Evolutionary conservation across 2,329 filamentous ascomycete species (phyloP), one percentile per base, ranked within the genome.

Genomic region (Colletotrichum orbiculare): DNA sequence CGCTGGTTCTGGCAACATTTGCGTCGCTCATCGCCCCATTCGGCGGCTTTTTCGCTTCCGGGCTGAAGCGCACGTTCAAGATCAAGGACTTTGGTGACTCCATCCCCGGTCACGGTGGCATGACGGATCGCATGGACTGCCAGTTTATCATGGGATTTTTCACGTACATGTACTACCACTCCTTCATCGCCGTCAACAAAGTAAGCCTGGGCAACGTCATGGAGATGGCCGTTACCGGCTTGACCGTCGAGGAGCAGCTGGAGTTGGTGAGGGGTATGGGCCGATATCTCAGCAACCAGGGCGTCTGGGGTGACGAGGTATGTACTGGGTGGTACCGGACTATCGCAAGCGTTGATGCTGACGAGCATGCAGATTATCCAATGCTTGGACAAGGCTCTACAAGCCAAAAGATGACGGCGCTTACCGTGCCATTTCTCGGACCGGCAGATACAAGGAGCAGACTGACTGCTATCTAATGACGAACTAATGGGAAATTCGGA

Each of bases 81-180:
- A 96, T 99, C 85, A 99, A 99, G 85, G 96, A 99, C 81, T 99
- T 99, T 81, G 96, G 96, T 71, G 93, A 99, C 79, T 97, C 94
- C 1, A 99, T 99, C 71, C 96, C 96, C 2, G 96, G 96, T 25
- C 96, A 99, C 73, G 96, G 96, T 67, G 96, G 96, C 71, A 98
- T 99, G 82, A 99, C 96, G 13, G 96, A 99, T 76, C 92, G 96
- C 67, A 98, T 99, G 95, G 96, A 99, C 76, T 99, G 96, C 78
- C 96, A 99, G 76, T 99, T 99, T 81, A 98, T 98, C 82, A 99
- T 99, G 96, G 96, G 96, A 8, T 96, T 97, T 79, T 98, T 99
- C 73, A 89, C 95, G 13, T 98, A 94, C 82, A 94, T 99, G 87
- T 99, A 99, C 81, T 99, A 96, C 81, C 94, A 97, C 77, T 96